phyloP scores from a whole-genome alignment of 805 yeast genomes.

The Candida sithepensis region DNA sequence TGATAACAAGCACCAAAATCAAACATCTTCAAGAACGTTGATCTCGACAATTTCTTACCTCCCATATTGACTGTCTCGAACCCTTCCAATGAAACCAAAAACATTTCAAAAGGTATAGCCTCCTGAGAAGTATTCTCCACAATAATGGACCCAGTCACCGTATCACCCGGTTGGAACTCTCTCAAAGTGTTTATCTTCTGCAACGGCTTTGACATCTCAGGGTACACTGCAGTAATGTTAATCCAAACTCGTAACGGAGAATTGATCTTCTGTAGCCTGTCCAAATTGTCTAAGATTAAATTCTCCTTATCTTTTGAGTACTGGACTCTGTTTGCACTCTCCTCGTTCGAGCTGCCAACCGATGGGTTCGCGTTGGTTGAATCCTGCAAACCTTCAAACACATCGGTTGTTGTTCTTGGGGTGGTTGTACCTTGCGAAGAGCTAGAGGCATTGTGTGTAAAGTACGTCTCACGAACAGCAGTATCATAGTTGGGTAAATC shows the following conservation, averaged over 20 bases:
- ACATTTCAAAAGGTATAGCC: constrained; percentile 53
- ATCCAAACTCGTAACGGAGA: constrained; percentile 20
- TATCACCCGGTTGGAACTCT: constrained; percentile 65
- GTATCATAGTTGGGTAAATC: constrained; percentile 15
- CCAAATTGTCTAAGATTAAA: constrained; percentile 22
- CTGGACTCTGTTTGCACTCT: background rate
- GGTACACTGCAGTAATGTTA: constrained; percentile 40
- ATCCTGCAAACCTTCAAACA: background rate
- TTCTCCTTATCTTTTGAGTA: constrained; percentile 14
- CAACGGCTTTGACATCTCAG: constrained; percentile 23
- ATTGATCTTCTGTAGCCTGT: constrained; percentile 16
- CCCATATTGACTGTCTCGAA: constrained; percentile 22
- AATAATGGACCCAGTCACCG: constrained; percentile 50
- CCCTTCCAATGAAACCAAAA: constrained; percentile 54
- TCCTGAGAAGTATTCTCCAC: constrained; percentile 36
- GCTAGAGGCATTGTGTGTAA: background rate
- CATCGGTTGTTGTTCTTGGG: background rate
- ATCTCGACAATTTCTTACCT: constrained; percentile 10
- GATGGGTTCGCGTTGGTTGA: background rate
- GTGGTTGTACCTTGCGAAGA: background rate
- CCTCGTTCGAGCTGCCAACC: background rate
- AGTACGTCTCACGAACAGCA: constrained; percentile 8
- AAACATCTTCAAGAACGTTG: constrained; percentile 44
- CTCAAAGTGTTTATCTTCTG: constrained; percentile 32
- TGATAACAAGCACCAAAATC: constrained; percentile 47